These are phyloP conservation scores for Populus ilicifolia DNA, from an alignment of 345 rosid species.

Conservation along the genomic window DNA sequence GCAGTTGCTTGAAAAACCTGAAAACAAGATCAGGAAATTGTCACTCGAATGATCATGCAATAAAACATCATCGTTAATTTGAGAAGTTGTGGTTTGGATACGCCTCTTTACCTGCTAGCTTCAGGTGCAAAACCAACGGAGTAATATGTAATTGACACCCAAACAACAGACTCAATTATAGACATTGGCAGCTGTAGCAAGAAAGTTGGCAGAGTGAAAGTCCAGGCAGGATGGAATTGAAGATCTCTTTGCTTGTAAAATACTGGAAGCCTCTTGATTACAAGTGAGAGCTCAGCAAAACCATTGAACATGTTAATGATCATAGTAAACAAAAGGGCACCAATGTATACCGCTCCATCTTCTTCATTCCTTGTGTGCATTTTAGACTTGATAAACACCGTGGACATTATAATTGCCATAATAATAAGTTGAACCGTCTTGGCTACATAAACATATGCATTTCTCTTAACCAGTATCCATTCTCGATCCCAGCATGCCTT, in stretches of 20 bases:
- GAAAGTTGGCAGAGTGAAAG: conserved; percentile 67
- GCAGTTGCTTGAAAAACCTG: conserved; percentile 83
- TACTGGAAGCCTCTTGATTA: conserved; percentile 72
- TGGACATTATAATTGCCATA: conserved; percentile 49
- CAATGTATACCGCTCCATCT: conserved; percentile 50
- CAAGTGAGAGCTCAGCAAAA: conserved; percentile 68
- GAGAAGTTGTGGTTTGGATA: not conserved
- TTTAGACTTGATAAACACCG: conserved; percentile 55
- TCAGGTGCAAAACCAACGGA: conserved; percentile 75
- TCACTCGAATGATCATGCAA: conserved; percentile 5
- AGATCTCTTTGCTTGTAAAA: conserved; percentile 93
- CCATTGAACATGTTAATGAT: conserved; percentile 87
- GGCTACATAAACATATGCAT: conserved; percentile 60
- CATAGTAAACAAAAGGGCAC: conserved; percentile 55
- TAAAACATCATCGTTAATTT: not conserved
- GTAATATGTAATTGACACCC: conserved; percentile 61
- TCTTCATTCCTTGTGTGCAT: conserved; percentile 53
- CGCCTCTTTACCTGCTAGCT: conserved; percentile 46
- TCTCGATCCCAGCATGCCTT: conserved; percentile 78
- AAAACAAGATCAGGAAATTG: not conserved
- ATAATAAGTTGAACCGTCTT: conserved; percentile 68
- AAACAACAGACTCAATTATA: conserved; percentile 60
- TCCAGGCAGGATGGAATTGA: conserved; percentile 77
- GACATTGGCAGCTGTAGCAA: conserved; percentile 65
- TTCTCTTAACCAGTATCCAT: conserved; percentile 63